Base-by-base conservation (phyloP, 169 alveolate genomes). In the Pseudocohnilembus persalinus region DNA sequence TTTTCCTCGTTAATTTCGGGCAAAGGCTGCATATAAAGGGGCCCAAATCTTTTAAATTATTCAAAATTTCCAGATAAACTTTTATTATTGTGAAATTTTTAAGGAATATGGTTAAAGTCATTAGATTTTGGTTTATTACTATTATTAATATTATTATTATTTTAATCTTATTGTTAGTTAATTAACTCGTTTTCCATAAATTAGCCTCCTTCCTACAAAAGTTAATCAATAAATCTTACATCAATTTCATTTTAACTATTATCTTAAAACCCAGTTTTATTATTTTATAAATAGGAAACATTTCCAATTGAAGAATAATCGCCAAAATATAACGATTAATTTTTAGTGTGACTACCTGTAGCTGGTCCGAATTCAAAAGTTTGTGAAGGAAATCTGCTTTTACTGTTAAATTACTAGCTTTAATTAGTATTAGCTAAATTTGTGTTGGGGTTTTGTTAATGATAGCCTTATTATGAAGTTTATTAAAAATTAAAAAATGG, bases 181-280 rank as follows among this genome's bases (percentile, higher is more conserved):
- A n/a, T n/a, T n/a, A n/a, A n/a, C n/a, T n/a, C n/a, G n/a, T n/a
- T n/a, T n/a, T n/a, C n/a, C n/a, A n/a, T n/a, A n/a, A n/a, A 4
- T 49, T 49, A 20, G 68, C 68, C 20, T 49, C 68, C 80, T 65
- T 86, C 90, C 28, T 80, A 73, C 63, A 86, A 68, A 29, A 86
- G 73, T 75, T 86, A 86, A 74, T 86, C 90, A n/a, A 86, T 86
- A 80, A 86, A 86, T 80, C 75, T 79, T 16, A n/a, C n/a, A n/a
- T n/a, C n/a, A n/a, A n/a, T n/a, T n/a, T n/a, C n/a, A n/a, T n/a
- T n/a, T n/a, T n/a, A n/a, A n/a, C n/a, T n/a, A n/a, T n/a, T n/a
- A n/a, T n/a, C n/a, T n/a, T n/a, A n/a, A n/a, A n/a, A n/a, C n/a
- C n/a, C n/a, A n/a, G n/a, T n/a, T n/a, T n/a, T n/a, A 28, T 63